Conservation (phyloP, 1,284 basidiomycete species). For the Omphalotus olearius region DNA sequence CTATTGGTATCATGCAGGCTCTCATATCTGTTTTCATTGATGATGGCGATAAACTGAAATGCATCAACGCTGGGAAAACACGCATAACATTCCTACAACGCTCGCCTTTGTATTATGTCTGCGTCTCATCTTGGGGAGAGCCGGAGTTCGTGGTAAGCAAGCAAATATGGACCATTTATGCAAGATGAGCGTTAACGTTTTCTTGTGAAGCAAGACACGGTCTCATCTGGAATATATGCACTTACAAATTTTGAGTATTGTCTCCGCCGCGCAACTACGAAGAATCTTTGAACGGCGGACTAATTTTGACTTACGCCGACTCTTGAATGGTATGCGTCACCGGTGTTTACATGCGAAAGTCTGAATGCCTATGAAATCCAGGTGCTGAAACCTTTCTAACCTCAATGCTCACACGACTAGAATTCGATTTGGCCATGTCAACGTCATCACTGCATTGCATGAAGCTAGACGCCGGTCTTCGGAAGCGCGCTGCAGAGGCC, state of each 20-base stretch:
- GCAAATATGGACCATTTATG: background rate
- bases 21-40: conserved; percentile 90
- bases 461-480: conserved; percentile 62
- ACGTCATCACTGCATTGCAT: conserved; percentile 81
- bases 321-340: conserved; percentile 65
- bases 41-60: conserved; percentile 78
- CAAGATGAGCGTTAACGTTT: conserved; percentile 7
- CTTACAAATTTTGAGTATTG: conserved; percentile 86
- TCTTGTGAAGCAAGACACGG: conserved; percentile 73
- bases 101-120: conserved; percentile 88
- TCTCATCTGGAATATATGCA: conserved; percentile 94
- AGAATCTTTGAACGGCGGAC: conserved; percentile 84
- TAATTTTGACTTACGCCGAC: conserved; percentile 87
- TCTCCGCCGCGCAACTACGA: conserved; percentile 81
- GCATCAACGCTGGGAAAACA: conserved; percentile 70
- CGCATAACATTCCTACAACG: conserved; percentile 85
- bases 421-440: conserved; percentile 77
- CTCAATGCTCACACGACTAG: conserved; percentile 65
- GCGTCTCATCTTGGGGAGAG: conserved; percentile 88
- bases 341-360: background rate
- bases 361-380: conserved; percentile 23
- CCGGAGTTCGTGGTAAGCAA: conserved; percentile 86
- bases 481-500: conserved; percentile 71
- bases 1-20: conserved; percentile 92
- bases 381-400: conserved; percentile 82